These are phyloP conservation scores for Neurospora sp. DNA, from an alignment of 495 filamentous ascomycete species.

Conservation along the genomic window DNA sequence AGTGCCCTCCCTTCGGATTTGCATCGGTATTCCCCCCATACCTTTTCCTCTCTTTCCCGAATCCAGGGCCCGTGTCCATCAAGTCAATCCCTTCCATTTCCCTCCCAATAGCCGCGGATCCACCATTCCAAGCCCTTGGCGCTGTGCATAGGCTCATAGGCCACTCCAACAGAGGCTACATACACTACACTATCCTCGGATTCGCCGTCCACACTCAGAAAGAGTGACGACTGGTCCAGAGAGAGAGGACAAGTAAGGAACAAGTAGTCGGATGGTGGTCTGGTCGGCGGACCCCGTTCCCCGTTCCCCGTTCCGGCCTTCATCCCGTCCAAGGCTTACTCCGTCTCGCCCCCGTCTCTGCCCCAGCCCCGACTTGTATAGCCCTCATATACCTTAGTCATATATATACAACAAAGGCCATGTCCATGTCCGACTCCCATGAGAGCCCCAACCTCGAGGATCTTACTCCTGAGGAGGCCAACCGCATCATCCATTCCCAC, in stretches of 20 bases:
- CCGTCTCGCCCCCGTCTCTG: background rate
- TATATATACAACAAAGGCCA: background rate
- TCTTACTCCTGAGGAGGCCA: slow-evolving; percentile 46
- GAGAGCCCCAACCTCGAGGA: slow-evolving; percentile 34
- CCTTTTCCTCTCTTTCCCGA: background rate
- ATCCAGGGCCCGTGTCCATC: background rate
- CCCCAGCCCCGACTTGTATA: background rate
- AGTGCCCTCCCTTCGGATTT: slow-evolving; percentile 20
- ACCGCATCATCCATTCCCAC: slow-evolving; percentile 48
- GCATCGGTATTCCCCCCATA: slow-evolving; percentile 21
- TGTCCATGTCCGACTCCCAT: slow-evolving; percentile 25
- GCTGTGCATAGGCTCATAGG: background rate
- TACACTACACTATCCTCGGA: background rate
- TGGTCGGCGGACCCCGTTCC: background rate
- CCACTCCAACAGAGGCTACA: too few species aligned
- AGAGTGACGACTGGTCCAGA: background rate
- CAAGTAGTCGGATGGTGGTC: background rate
- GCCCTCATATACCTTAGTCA: background rate
- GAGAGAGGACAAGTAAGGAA: background rate
- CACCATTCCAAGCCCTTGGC: background rate
- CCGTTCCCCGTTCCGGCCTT: background rate
- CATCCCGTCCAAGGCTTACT: background rate
- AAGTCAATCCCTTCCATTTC: background rate
- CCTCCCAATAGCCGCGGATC: background rate
- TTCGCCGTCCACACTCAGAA: background rate